Evolutionary conservation across 1,284 basidiomycete species (phyloP), one percentile per base, ranked within the genome.

Genomic region (Fereydounia khargensis): DNA sequence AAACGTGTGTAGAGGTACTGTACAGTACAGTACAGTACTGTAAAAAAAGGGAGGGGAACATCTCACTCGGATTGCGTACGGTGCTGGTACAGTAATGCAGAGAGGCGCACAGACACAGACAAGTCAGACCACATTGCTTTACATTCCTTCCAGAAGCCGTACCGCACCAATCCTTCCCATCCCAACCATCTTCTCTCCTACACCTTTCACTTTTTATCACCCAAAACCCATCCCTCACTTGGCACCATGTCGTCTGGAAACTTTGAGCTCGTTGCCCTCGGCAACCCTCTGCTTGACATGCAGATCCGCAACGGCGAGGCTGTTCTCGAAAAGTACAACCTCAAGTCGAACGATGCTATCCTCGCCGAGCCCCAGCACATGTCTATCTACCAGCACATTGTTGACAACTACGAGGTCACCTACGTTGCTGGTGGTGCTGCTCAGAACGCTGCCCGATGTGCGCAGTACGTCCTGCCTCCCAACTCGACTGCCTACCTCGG

Each of bases 401-500:
- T 87, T 36, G 82, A 83, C 65, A 83, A 90, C 64, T 79, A 87
- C 79, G 75, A 87, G 48, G 84, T 91, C 47, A 86, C 85, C 47
- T 98, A 95, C 74, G 89, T 98, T 47, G 94, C 95, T 36, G 95
- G 95, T 50, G 95, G 95, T 73, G 94, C 92, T 30, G 85, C 91
- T 19, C 95, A 99, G 79, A 98, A 98, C 76, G 85, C 91, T 64
- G 92, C 94, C 47, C 88, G 95, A 50, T 91, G 86, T 65, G 94
- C 92, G 68, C 90, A 95, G 51, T 96, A 79, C 73, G 90, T 84
- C 2, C 37, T 69, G 14, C 65, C 60, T 3, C 34, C 84, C n/a
- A 80, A 84, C 48, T 92, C 91, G 14, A 94, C 96, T 40, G 94
- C 91, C 25, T 99, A 91, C 82, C 84, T 91, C 30, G 95, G 95